Evolutionary conservation across 768 basidiomycete species (phyloP), one percentile per base, ranked within the genome.

Genomic region (Mycena alexandri): DNA sequence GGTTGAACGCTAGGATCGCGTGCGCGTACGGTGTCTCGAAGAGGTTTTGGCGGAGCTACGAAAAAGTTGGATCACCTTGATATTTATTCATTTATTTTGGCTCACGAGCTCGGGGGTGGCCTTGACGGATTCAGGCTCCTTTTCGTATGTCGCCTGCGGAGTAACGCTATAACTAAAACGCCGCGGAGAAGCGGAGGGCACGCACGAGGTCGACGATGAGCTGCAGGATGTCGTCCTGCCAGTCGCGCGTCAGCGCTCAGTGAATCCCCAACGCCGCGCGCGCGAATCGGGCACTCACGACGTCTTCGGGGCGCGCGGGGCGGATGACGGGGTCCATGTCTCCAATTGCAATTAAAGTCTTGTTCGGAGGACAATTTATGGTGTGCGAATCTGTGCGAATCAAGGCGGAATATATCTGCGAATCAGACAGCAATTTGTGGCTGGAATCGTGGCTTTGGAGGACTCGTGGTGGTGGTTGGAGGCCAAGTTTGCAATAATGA

Each of bases 111-210:
- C 95, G 44, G 91, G 91, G 1, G 96, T 98, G 22, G 96, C 93
- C 71, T 91, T 90, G 22, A 89, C 96, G 0, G 89, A 86, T 51
- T 96, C 92, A 5, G 89, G 87, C 59, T 90, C 90, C 72, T 94
- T 95, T 79, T 98, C 96, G 78, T 97, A 99, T 3, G 83, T 87
- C 10, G 97, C 96, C 93, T 95, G n/a, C n/a, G n/a, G 21, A 22
- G 55, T 36, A 52, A 53, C 29, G 51, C 14, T n/a, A 21, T 5
- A 36, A 14, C 4, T 11, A 0, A n/a, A n/a, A 48, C 11, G 19
- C 21, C 10, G 2, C 17, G 50, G n/a, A 36, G 53, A 48, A 44
- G 13, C 48, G 24, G 56, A 38, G 67, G 63, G 56, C 36, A 80
- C 89, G 19, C 77, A 93, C 94, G 64, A 96, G 88, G 73, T 85